A percentile compares a stretch with the other conserved stretches of the same genome.
These are phyloP conservation scores for Afroboletus lepidellus DNA, from an alignment of 1,284 basidiomycete genomes.

Conservation along the genomic window DNA sequence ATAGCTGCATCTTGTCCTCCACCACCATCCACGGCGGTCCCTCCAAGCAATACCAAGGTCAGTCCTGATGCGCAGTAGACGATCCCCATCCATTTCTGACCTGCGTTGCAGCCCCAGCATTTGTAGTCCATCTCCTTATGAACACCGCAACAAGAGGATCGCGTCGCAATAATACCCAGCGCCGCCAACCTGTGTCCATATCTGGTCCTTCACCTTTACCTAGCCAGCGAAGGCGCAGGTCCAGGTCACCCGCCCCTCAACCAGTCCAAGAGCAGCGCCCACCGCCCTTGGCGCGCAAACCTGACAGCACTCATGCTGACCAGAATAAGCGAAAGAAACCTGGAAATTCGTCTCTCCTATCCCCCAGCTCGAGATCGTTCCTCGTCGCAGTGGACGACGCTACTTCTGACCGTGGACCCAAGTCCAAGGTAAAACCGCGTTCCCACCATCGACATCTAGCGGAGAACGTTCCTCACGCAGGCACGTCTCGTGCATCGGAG, in stretches of 20 bases:
- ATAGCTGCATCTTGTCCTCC: conserved; percentile 10
- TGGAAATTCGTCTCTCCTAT: conserved; percentile 14
- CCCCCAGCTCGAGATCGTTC: conserved; percentile 24
- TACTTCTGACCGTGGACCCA: conserved; percentile 33
- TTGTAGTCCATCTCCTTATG: conserved; percentile 12
- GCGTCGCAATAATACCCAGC: conserved; percentile 25
- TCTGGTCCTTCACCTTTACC: conserved; percentile 18
- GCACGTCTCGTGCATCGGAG: conserved; percentile 17
- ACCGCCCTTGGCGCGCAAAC: conserved; percentile 11
- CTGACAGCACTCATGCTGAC: conserved; percentile 21
- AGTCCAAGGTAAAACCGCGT: conserved; percentile 31
- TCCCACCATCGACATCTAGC: conserved; percentile 25
- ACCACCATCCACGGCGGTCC: conserved; percentile 11
- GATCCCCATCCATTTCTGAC: not conserved
- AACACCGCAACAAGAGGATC: conserved; percentile 23
- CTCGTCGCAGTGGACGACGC: conserved; percentile 28
- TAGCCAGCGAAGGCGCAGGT: conserved; percentile 27
- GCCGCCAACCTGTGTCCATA: conserved; percentile 21
- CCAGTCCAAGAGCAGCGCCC: conserved; percentile 13
- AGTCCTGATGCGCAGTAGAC: not conserved
- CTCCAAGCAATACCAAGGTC: conserved; percentile 6
- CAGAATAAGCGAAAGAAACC: conserved; percentile 33
- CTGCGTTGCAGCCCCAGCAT: not conserved
- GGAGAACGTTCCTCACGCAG: conserved; percentile 22
- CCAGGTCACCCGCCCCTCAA: conserved; percentile 27